Base-by-base conservation (phyloP, 257 asterid genomes). In the Ballota nigra region DNA sequence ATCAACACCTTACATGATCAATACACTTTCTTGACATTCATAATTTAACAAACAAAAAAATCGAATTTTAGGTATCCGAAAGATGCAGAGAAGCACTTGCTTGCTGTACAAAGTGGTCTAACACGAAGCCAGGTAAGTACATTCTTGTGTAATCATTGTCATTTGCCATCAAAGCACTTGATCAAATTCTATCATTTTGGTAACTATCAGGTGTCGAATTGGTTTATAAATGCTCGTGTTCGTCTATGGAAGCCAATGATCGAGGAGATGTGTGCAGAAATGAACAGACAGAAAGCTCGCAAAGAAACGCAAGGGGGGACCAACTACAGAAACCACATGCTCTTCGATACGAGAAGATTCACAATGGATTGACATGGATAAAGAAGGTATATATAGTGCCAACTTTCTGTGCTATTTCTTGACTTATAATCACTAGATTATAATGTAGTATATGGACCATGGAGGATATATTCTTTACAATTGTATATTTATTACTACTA, bases 201-300 rank as follows among this genome's bases (percentile, higher is more conserved):
- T 47, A 16, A 4, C 9, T 53, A 19, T 53, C 74, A 91, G 98
- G 98, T 92, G 49, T 92, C 96, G 0, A 92, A 89, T 59, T 92
- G 96, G 97, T 92, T 92, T 52, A 89, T 92, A 80, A 92, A 92
- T 74, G 97, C 97, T 8, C 88, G 97, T 31, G 97, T 92, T 19
- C 88, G 98, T 5, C 88, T 92, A 6, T 89, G 98, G 98, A 89
- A 92, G 64, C 98, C 98, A 11, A 86, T 92, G 96, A 89, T 92
- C 22, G 98, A 92, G 80, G 98, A 89, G 78, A 89, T 89, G 98
- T 88, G 85, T 59, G 85, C 92, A 1, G 98, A 92, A 83, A 88
- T 88, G 92, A 89, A 84, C 69, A 71, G 85, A 61, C 82, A 87
- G 49, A 86, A 77, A 71, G 79, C 66, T 67, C 84, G 68, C 5